A percentile compares a stretch with the other conserved stretches of the same genome.
phyloP scores from a whole-genome alignment of 805 yeast species.

The Candida endomychidarum region DNA sequence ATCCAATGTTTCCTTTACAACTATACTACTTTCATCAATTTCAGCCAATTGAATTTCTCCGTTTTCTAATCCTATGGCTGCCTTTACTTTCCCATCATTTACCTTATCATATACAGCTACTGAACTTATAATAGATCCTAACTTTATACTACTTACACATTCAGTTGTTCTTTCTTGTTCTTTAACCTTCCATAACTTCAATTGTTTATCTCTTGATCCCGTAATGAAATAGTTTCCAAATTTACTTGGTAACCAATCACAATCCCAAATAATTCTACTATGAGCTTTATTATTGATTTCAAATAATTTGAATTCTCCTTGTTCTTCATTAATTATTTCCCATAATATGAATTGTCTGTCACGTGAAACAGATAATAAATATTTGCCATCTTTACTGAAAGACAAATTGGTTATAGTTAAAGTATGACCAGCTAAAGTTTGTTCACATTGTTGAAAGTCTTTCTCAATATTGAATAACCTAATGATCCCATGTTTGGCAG shows the following conservation, averaged over 20 bases:
- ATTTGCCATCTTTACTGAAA: constrained; percentile 67
- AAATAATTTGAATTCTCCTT: constrained; percentile 36
- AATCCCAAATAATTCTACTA: constrained; percentile 91
- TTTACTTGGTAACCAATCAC: constrained; percentile 71
- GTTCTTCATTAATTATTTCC: constrained; percentile 41
- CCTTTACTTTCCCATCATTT: constrained; percentile 19
- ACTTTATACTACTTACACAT: constrained; percentile 42
- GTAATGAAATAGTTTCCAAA: constrained; percentile 58
- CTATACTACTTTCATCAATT: constrained; percentile 28
- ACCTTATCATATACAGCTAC: constrained; percentile 47
- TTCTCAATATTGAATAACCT: constrained; percentile 65
- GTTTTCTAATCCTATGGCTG: constrained; percentile 70
- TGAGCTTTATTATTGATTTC: constrained; percentile 73
- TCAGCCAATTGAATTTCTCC: constrained; percentile 56
- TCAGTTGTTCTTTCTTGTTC: constrained; percentile 29
- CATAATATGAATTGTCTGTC: constrained; percentile 86
- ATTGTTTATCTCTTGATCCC: constrained; percentile 79
- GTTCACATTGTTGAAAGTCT: constrained; percentile 50
- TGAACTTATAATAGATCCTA: constrained; percentile 64
- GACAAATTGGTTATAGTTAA: constrained; percentile 82
- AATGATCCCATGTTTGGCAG: constrained; percentile 79
- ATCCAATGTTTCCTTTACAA: constrained; percentile 33
- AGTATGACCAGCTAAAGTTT: constrained; percentile 63
- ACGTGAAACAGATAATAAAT: constrained; percentile 76
- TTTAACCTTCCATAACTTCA: constrained; percentile 67